Conservation (phyloP, 1,284 basidiomycete species). For the Microbotryomycetes sp. region DNA sequence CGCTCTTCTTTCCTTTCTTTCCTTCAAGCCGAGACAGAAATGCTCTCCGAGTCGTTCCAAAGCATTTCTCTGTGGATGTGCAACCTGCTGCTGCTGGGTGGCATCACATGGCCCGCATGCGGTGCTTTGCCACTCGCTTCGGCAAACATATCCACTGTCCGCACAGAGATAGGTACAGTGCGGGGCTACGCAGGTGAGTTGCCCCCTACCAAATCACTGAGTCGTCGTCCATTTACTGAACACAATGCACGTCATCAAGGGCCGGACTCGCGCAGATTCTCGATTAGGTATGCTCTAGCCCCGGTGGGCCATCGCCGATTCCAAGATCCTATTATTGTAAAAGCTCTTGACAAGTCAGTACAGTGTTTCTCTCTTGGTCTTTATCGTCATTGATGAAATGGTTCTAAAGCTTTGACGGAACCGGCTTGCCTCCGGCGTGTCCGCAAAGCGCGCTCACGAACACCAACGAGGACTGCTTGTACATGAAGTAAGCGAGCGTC, state of each 20-base stretch:
- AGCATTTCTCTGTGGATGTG: too few species aligned
- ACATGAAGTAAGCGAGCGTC: constrained; percentile 6
- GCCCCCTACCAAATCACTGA: too few species aligned
- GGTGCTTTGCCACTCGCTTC: background rate
- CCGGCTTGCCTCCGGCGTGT: background rate
- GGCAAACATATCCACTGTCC: background rate
- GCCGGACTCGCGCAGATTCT: background rate
- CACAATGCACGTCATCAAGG: background rate
- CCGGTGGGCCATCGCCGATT: background rate
- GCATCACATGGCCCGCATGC: background rate
- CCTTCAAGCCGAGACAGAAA: too few species aligned
- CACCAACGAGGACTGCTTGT: constrained; percentile 15
- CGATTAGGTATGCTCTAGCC: background rate
- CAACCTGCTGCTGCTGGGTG: background rate
- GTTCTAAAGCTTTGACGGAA: too few species aligned
- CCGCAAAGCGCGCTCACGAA: background rate
- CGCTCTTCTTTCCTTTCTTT: too few species aligned
- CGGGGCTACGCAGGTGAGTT: background rate
- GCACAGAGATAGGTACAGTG: background rate
- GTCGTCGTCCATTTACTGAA: background rate
- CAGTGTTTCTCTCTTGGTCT: too few species aligned
- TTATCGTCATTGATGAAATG: too few species aligned
- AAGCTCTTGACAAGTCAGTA: background rate
- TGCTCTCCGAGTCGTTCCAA: too few species aligned
- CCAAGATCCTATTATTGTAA: background rate